Base-by-base conservation (phyloP, 2,329 filamentous ascomycete genomes). In the Aspergillus luchuensis region DNA sequence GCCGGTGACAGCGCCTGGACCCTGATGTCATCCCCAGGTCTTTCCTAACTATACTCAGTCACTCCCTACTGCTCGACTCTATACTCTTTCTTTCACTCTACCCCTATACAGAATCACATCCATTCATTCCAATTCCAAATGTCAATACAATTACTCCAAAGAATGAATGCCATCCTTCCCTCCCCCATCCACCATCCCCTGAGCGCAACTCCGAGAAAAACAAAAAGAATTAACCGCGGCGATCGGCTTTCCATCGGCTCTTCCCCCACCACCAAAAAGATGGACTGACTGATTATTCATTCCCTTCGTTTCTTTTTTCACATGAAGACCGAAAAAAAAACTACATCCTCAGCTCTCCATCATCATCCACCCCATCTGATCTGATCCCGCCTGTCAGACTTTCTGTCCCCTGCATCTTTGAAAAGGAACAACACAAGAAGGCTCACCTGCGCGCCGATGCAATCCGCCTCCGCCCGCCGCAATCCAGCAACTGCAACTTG, bases 271-370 rank as follows among this genome's bases (percentile, higher is more conserved):
- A 43, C 36, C 36, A 19, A 6, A 21, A 13, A 15, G 15, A 54
- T 50, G 47, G 47, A 50, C 38, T 17, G 48, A 36, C 15, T 52
- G 56, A 58, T 58, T 58, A 58, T 58, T 52, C 56, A 58, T 28
- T 43, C 52, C 13, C 45, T 7, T 28, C 52, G 4, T 45, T 21
- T 36, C 33, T 36, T 36, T 36, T 36, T 55, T 49, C 57, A 55
- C 50, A 59, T 55, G 43, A 41, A 38, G 13, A n/a, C 13, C 15
- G 23, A 30, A 49, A 13, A 36, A 36, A 15, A 15, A 13, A 36
- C 11, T 36, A 30, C 28, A 36, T 36, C 33, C 33, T 36, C 33
- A 36, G 33, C 33, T 36, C 33, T 2, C 23, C 28, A 17, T n/a
- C 52, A 3, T 28, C 36, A 52, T 23, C 49, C 25, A 28, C 25